Conservation (phyloP, 257 asterid genomes). For the Gynochthodes officinalis region DNA sequence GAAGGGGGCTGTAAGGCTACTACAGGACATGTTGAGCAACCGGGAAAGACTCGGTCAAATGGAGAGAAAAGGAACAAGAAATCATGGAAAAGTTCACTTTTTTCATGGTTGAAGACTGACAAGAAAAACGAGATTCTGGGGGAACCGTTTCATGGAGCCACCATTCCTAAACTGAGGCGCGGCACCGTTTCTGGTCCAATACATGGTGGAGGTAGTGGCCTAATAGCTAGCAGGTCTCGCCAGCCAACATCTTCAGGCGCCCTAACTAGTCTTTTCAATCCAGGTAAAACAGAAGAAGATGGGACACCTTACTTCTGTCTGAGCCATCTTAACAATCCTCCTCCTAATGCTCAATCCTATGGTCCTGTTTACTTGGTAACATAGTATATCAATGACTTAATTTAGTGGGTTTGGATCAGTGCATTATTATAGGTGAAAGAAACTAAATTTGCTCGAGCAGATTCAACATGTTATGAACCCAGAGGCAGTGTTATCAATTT, state of each 20-base stretch:
- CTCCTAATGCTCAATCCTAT: conserved; percentile 37
- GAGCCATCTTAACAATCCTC: conserved; percentile 32
- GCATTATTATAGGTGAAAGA: too few species aligned
- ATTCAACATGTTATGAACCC: not conserved
- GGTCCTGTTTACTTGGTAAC: conserved; percentile 85
- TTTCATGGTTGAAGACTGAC: conserved; percentile 61
- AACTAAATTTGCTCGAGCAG: not conserved
- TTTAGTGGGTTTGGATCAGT: not conserved
- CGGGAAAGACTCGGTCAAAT: conserved; percentile 23
- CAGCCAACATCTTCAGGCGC: conserved; percentile 55
- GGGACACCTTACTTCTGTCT: conserved; percentile 62
- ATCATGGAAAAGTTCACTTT: conserved; percentile 64
- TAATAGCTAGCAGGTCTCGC: conserved; percentile 21
- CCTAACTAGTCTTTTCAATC: conserved; percentile 33
- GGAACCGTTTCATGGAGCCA: conserved; percentile 22
- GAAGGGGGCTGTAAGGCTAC: conserved; percentile 20
- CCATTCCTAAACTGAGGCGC: conserved; percentile 26
- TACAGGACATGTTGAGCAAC: conserved; percentile 10
- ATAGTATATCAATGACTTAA: conserved; percentile 18
- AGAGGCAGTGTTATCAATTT: too few species aligned
- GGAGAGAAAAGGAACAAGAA: conserved; percentile 42
- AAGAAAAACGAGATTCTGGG: conserved; percentile 34
- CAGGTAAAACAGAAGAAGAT: conserved; percentile 32
- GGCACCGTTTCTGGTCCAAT: conserved; percentile 55
- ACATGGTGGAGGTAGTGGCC: conserved; percentile 17